Base-by-base conservation (phyloP, 2,329 filamentous ascomycete genomes). In the Aspergillus ustus region DNA sequence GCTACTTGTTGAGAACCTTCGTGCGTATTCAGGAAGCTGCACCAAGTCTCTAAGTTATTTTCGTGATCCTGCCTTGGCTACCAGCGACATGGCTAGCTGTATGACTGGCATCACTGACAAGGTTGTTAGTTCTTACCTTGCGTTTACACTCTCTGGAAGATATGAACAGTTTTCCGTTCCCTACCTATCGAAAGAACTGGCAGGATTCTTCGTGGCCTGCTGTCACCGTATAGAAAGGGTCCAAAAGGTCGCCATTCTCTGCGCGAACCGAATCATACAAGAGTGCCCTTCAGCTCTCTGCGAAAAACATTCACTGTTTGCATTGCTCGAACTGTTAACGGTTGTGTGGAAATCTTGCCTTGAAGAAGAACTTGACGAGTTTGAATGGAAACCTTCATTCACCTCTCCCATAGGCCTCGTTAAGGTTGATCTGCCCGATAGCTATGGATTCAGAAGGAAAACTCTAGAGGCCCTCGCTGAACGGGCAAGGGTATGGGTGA, bases 291-390 rank as follows among this genome's bases (percentile, higher is more conserved):
- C 95, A 3, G 90, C 92, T 2, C 83, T 99, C 17, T 98, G 94
- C 72, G 91, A 97, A 71, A 91, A 91, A 67, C 89, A 90, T 7
- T 96, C 96, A 1, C 82, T 99, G 0, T 99, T 98, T 78, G 93
- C 94, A 2, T 83, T 99, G 17, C 83, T 99, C 9, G 96, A 99
- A 75, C 85, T 99, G 4, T 81, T 99, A 19, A 94, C 92, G 3
- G 85, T 99, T 29, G 93, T 99, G 89, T 99, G 94, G 94, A 87
- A 88, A 52, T 94, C 93, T 72, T 99, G 95, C 73, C 82, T 99
- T 17, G 94, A 99, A 74, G 91, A 91, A 13, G 95, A 99, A 75
- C 93, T 93, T 0, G 94, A 99, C 69, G 88, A 96, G 71, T 99
- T 98, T 71, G 89, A 92, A 56, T 96, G 93, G 79, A 89, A 89